These are phyloP conservation scores for Aplosporella prunicola DNA, from an alignment of 2,329 filamentous ascomycete species.

Conservation along the genomic window DNA sequence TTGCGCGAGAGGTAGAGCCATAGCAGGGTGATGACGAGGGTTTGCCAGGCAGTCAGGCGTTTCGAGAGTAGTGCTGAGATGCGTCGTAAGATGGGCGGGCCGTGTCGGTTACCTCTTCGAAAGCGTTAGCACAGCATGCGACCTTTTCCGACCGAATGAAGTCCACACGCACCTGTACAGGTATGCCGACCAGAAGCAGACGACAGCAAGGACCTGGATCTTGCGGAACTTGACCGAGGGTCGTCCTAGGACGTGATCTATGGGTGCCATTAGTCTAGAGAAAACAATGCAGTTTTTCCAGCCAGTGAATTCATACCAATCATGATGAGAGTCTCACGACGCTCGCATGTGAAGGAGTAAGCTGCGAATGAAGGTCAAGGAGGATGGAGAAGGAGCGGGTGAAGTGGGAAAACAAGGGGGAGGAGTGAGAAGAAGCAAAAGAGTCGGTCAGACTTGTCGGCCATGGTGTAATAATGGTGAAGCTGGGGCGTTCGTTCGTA, in stretches of 20 bases:
- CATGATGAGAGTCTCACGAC: no score
- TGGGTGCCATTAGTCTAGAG: constrained; percentile 10
- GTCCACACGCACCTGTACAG: constrained; percentile 53
- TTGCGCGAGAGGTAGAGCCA: constrained; percentile 89
- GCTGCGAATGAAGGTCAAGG: no score
- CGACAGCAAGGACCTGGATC: constrained; percentile 81
- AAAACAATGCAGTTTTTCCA: no score
- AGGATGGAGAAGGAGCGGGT: no score
- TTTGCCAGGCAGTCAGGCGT: constrained; percentile 80
- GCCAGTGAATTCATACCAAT: no score
- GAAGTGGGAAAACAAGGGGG: no score
- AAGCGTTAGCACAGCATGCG: constrained; percentile 14
- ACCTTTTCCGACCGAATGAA: not conserved
- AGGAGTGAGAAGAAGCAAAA: no score
- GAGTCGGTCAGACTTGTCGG: no score
- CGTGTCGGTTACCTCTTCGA: constrained; percentile 73
- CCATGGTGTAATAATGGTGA: no score
- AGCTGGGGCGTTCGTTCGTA: no score
- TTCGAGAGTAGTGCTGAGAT: constrained; percentile 63
- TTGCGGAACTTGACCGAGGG: constrained; percentile 87
- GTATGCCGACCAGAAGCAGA: constrained; percentile 86
- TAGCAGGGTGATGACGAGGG: constrained; percentile 74
- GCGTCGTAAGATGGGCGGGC: constrained; percentile 63
- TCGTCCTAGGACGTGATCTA: constrained; percentile 83
- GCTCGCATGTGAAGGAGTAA: no score